phyloP scores from a whole-genome alignment of 129 eudicot genomes.

The Solidago caesia region DNA sequence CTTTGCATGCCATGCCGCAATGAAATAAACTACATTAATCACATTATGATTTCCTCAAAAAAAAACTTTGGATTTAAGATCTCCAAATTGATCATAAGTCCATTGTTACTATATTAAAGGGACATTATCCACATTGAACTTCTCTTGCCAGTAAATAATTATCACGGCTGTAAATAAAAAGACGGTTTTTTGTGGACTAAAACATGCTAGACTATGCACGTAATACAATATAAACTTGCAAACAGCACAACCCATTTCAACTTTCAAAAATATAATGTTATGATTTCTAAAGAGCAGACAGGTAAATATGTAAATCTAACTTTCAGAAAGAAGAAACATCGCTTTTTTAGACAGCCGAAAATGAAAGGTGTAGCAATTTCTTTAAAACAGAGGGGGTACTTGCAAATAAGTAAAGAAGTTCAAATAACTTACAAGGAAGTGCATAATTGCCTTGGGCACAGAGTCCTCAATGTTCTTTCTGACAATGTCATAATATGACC shows the following conservation, averaged over 20 bases:
- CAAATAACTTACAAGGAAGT: constrained; percentile 69
- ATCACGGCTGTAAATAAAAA: not conserved
- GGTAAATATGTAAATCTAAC: not conserved
- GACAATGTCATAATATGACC: constrained; percentile 92
- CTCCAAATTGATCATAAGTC: not conserved
- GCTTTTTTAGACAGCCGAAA: constrained; percentile 10
- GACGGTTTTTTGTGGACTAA: not conserved
- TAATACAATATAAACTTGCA: not conserved
- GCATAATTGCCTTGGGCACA: constrained; percentile 97
- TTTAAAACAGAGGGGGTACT: not conserved
- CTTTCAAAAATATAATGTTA: not conserved
- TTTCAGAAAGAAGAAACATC: not conserved
- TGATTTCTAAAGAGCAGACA: not conserved
- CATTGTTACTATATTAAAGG: not conserved
- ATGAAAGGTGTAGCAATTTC: not conserved
- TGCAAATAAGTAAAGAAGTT: not conserved
- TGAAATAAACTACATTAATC: not conserved
- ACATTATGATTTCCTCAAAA: not conserved
- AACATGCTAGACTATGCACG: not conserved
- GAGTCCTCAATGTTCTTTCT: constrained; percentile 93
- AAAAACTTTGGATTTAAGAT: not conserved
- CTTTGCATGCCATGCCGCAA: not conserved
- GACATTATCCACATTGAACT: not conserved
- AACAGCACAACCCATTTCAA: too few species aligned
- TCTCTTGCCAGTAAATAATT: constrained; percentile 8